phyloP scores from a whole-genome alignment of 1,139 yeast genomes.

The Pichia sp. region DNA sequence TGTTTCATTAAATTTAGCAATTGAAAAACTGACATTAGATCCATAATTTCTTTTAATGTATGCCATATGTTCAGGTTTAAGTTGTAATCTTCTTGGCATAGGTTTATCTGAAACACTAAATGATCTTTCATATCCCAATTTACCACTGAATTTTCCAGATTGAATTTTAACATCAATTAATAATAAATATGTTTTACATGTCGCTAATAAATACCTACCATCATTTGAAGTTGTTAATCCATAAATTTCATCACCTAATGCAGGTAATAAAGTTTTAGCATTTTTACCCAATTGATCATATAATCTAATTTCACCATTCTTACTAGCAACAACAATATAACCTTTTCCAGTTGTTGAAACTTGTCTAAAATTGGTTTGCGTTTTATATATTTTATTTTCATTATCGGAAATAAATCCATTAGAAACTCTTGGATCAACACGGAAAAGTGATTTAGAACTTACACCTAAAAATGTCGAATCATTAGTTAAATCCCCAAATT shows the following conservation, averaged over 20 bases:
- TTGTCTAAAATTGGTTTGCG: conserved; percentile 52
- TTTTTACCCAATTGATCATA: conserved; percentile 64
- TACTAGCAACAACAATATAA: conserved; percentile 67
- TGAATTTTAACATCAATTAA: conserved; percentile 61
- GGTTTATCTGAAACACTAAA: conserved; percentile 66
- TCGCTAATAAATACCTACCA: conserved; percentile 77
- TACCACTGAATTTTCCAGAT: conserved; percentile 45
- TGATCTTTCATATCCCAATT: conserved; percentile 56
- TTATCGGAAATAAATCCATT: conserved; percentile 48
- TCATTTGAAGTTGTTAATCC: conserved; percentile 70
- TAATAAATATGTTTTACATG: conserved; percentile 64
- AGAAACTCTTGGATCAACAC: conserved; percentile 71
- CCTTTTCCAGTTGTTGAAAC: conserved; percentile 71
- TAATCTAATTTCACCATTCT: conserved; percentile 67
- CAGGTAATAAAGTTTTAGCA: conserved; percentile 75
- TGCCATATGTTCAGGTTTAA: conserved; percentile 69
- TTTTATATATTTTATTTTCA: conserved; percentile 47
- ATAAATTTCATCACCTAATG: conserved; percentile 66
- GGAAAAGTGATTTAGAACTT: conserved; percentile 57
- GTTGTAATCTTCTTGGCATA: conserved; percentile 57
- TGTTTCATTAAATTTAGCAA: conserved; percentile 61
- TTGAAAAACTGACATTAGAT: conserved; percentile 51
- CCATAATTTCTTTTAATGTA: conserved; percentile 51
- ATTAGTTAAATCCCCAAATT: conserved; percentile 64
- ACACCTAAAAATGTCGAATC: conserved; percentile 73